Conservation (phyloP, 805 yeast species). For the Starmerella potacharoeniae region DNA sequence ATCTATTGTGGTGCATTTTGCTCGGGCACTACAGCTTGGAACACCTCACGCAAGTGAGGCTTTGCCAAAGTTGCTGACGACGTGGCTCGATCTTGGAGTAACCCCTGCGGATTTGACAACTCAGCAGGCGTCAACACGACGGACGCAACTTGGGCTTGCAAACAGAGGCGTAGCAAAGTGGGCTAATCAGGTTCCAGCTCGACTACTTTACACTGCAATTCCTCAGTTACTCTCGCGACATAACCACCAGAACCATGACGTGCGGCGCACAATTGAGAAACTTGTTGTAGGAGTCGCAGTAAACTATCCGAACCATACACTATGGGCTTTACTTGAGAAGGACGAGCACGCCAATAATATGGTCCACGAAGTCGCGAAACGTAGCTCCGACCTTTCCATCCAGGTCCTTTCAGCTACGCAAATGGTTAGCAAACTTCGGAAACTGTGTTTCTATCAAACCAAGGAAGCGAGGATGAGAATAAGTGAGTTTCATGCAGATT, state of each 20-base stretch:
- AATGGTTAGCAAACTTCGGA: neutral
- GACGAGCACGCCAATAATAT: conserved; percentile 2
- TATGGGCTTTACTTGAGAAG: conserved; percentile 68
- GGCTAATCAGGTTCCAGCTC: conserved; percentile 12
- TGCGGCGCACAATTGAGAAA: conserved; percentile 44
- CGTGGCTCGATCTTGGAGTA: conserved; percentile 63
- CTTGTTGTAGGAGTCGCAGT: conserved; percentile 47
- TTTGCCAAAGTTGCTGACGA: conserved; percentile 55
- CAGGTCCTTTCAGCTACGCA: conserved; percentile 1
- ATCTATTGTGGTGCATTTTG: conserved; percentile 44
- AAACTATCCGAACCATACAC: conserved; percentile 66
- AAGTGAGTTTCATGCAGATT: conserved; percentile 12
- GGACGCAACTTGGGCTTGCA: conserved; percentile 4
- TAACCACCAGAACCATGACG: conserved; percentile 46
- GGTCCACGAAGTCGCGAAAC: conserved; percentile 1
- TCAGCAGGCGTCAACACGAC: conserved; percentile 6
- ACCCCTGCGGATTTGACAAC: conserved; percentile 1
- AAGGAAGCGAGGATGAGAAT: conserved; percentile 4
- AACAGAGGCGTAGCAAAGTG: conserved; percentile 13
- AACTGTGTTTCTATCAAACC: neutral
- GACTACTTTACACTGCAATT: conserved; percentile 59
- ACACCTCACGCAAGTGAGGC: conserved; percentile 65
- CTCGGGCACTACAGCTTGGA: conserved; percentile 50
- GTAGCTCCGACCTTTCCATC: neutral
- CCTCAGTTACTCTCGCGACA: conserved; percentile 79